Evolutionary conservation across 805 yeast genomes (phyloP), one percentile per base, ranked within the genome.

Genomic region (Saccharomycopsis oosterbeekiorum): DNA sequence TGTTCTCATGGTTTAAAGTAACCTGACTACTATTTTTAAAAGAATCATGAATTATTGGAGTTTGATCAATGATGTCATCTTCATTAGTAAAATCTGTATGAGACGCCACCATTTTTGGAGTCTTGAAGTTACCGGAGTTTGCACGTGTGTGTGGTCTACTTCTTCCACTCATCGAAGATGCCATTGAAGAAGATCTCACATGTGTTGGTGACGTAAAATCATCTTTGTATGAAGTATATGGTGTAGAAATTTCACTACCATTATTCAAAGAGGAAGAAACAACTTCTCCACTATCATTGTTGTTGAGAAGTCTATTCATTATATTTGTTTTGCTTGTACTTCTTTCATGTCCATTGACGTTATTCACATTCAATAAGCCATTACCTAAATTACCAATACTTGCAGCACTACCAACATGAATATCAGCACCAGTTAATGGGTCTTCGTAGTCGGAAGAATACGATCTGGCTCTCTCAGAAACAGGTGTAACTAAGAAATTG

Each of bases 21-120:
- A 62, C 39, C 53, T 62, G 63, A 55, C 63, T 60, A 26, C 29
- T 58, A 37, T 60, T 62, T 26, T 62, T 62, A 11, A 58, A 58
- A 41, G 59, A 41, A 11, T 37, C 51, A 11, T 58, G 56, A 15
- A 62, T 55, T 2, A 62, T 55, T 47, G 65, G 65, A 10, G 65
- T 62, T 39, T 58, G 57, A 36, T 62, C 65, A 17, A 56, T 54
- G 24, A 51, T 47, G 26, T 60, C 63, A 40, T 62, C 65, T 14
- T 62, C 65, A 50, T 56, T 47, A 15, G 15, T 21, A 12, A 47
- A 47, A 21, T 47, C 53, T 21, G 21, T 19, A 47, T 47, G 19
- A 2, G 53, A 21, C 14, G 53, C 1, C 21, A 47, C 12, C 34
- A 47, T 47, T 24, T 47, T 47, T 10, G 53, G 53, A 9, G 53